A percentile compares a stretch with the other conserved stretches of the same genome.
phyloP scores from a whole-genome alignment of 495 filamentous ascomycete genomes.

The Lasiosphaeris hirsuta region DNA sequence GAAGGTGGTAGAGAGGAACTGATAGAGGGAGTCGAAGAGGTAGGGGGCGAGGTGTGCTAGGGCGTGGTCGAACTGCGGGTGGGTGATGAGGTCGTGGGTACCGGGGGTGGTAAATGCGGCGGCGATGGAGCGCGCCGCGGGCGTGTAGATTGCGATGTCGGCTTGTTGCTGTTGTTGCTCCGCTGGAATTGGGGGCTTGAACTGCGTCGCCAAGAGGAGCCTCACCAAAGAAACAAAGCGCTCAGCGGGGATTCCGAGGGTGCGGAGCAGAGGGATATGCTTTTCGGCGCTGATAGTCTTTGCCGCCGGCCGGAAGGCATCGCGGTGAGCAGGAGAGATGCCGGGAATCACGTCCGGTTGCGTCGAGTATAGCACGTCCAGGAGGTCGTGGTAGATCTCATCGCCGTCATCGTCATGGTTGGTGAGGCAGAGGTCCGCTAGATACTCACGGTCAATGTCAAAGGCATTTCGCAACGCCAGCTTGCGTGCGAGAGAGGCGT shows the following conservation, averaged over 20 bases:
- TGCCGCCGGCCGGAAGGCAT: constrained; percentile 23
- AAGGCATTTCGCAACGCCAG: constrained; percentile 14
- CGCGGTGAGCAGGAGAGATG: constrained; percentile 11
- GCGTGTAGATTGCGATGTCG: neutral
- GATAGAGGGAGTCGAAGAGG: constrained; percentile 26
- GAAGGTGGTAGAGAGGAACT: constrained; percentile 14
- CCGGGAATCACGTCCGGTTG: constrained; percentile 11
- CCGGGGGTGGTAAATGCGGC: constrained; percentile 12
- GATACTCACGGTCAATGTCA: constrained; percentile 5
- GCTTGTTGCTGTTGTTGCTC: neutral
- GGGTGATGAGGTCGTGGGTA: constrained; percentile 12
- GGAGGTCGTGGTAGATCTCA: constrained; percentile 31
- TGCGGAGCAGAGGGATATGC: constrained; percentile 9
- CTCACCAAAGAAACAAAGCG: constrained; percentile 19
- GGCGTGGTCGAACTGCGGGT: constrained; percentile 38
- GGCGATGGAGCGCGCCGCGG: constrained; percentile 9
- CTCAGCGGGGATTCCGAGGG: constrained; percentile 21
- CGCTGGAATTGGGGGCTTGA: neutral
- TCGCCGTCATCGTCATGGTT: constrained; percentile 31
- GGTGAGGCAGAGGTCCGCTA: constrained; percentile 8
- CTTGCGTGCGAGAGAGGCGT: constrained; percentile 1
- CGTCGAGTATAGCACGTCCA: constrained; percentile 27
- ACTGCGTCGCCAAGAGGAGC: constrained; percentile 19
- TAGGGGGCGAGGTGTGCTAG: constrained; percentile 34
- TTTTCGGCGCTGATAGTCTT: constrained; percentile 19